Conservation (phyloP, 1,139 yeast genomes). For the Saccharomyces hybrid region DNA sequence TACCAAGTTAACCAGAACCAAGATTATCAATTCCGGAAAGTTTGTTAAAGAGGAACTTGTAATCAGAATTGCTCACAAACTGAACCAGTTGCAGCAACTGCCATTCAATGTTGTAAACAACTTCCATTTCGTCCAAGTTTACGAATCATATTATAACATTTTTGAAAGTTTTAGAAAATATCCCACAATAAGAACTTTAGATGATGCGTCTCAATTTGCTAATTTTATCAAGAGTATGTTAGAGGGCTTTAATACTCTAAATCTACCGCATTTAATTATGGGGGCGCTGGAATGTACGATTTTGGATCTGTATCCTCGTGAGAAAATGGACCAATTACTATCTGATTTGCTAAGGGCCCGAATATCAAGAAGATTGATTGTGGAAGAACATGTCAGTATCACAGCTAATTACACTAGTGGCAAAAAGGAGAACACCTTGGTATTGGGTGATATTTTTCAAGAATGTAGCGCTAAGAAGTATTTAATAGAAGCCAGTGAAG, state of each 20-base stretch:
- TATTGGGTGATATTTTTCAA: slow-evolving; percentile 80
- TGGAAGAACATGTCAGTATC: slow-evolving; percentile 80
- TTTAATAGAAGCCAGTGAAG: slow-evolving; percentile 35
- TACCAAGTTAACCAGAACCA: slow-evolving; percentile 54
- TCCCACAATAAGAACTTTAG: slow-evolving; percentile 55
- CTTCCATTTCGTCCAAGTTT: slow-evolving; percentile 76
- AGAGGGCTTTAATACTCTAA: slow-evolving; percentile 66
- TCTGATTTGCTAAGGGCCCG: slow-evolving; percentile 74
- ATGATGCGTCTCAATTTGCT: slow-evolving; percentile 72
- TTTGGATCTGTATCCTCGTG: slow-evolving; percentile 52
- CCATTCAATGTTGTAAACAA: slow-evolving; percentile 84
- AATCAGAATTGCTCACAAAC: slow-evolving; percentile 70
- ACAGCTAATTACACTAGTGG: slow-evolving; percentile 51
- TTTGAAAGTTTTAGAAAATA: slow-evolving; percentile 77
- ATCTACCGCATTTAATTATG: slow-evolving; percentile 84
- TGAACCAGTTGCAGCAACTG: slow-evolving; percentile 68
- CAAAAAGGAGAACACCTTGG: slow-evolving; percentile 37
- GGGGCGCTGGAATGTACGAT: slow-evolving; percentile 82
- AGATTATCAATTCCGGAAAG: slow-evolving; percentile 73
- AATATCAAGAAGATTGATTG: slow-evolving; percentile 80
- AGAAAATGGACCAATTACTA: slow-evolving; percentile 62
- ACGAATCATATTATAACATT: slow-evolving; percentile 80
- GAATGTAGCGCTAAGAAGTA: slow-evolving; percentile 71
- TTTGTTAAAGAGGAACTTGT: slow-evolving; percentile 84
- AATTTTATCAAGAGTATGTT: slow-evolving; percentile 52